These are phyloP conservation scores for Leccinum fibrillosum DNA, from an alignment of 768 basidiomycete species.

Conservation along the genomic window DNA sequence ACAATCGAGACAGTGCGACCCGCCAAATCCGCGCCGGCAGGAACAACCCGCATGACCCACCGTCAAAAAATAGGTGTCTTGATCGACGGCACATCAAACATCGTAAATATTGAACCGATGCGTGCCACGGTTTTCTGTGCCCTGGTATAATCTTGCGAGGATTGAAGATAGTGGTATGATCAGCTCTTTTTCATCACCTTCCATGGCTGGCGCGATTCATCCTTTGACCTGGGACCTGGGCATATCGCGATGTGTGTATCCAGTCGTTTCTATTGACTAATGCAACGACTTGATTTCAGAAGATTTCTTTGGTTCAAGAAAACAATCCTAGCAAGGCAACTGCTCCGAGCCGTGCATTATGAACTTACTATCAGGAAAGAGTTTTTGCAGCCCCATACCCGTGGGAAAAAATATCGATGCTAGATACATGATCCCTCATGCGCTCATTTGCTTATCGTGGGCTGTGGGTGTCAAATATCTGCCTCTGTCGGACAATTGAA, in stretches of 20 bases:
- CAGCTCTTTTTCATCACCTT: not conserved
- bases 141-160: too few species aligned
- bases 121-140: too few species aligned
- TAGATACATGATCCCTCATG: not conserved
- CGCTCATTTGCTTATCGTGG: not conserved
- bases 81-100: not conserved
- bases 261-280: not conserved
- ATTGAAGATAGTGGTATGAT: not conserved
- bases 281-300: not conserved
- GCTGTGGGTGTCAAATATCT: not conserved
- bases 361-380: not conserved
- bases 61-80: not conserved
- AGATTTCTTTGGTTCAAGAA: too few species aligned
- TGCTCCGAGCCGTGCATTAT: not conserved
- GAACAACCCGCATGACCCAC: slow-evolving; percentile 46
- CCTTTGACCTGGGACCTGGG: not conserved
- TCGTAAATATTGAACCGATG: too few species aligned
- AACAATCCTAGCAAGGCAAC: not conserved
- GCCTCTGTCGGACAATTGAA: not conserved
- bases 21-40: slow-evolving; percentile 67
- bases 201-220: not conserved
- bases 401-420: not conserved
- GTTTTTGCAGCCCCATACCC: not conserved
- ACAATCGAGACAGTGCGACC: slow-evolving; percentile 54
- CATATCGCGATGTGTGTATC: not conserved